These are phyloP conservation scores for Conticribra weissflogii DNA, from an alignment of 108 stramenopile genomes.

Conservation along the genomic window DNA sequence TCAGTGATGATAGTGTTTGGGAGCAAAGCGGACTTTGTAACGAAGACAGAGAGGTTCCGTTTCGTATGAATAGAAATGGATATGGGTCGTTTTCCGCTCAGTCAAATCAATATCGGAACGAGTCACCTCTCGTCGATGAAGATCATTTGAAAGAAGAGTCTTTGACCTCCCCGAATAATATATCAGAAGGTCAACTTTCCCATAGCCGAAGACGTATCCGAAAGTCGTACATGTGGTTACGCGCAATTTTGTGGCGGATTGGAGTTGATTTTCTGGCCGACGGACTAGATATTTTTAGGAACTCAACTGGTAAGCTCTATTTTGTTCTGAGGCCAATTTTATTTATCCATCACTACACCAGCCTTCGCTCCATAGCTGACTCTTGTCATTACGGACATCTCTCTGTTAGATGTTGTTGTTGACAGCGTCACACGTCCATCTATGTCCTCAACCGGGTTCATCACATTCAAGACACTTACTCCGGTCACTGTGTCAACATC, in stretches of 20 bases:
- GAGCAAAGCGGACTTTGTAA: slow-evolving; percentile 1
- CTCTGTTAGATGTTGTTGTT: slow-evolving; percentile 37
- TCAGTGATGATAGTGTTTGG: slow-evolving; percentile 36
- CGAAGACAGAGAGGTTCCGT: neutral
- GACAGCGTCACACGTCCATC: slow-evolving; percentile 54
- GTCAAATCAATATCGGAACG: slow-evolving; percentile 2
- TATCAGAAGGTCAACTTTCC: neutral
- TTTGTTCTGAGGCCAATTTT: neutral
- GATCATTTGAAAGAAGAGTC: slow-evolving; percentile 29
- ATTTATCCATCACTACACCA: no score
- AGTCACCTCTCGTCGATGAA: slow-evolving; percentile 16
- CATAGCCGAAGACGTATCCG: neutral
- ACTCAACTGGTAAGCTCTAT: slow-evolving; percentile 30
- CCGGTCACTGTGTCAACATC: slow-evolving; percentile 51
- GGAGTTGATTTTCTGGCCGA: slow-evolving; percentile 53
- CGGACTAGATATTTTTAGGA: slow-evolving; percentile 36
- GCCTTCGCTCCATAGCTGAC: no score
- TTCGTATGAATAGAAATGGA: neutral
- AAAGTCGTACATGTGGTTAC: slow-evolving; percentile 26
- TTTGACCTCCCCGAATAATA: neutral
- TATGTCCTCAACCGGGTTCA: slow-evolving; percentile 62
- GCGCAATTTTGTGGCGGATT: slow-evolving; percentile 41
- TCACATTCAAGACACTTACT: slow-evolving; percentile 60
- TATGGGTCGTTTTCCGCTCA: slow-evolving; percentile 12
- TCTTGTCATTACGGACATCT: no score